A percentile compares a stretch with the other conserved stretches of the same genome.
These are phyloP conservation scores for Plantago ovata DNA, from an alignment of 257 asterid genomes.

Conservation along the genomic window DNA sequence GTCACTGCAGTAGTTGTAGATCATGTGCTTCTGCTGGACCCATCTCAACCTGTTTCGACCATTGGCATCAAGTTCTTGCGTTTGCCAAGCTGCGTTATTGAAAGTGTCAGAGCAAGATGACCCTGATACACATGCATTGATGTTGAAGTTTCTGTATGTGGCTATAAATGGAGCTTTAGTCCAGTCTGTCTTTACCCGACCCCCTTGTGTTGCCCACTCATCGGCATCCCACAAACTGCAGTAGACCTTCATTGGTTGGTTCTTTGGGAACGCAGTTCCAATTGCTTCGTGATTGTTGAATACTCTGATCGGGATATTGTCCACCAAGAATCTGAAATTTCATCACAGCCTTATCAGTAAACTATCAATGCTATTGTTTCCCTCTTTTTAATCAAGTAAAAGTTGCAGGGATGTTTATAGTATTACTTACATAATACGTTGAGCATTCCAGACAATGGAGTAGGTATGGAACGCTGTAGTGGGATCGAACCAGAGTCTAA, in stretches of 20 bases:
- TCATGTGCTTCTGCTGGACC: constrained; percentile 33
- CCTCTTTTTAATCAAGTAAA: too few species aligned
- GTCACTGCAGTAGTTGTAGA: constrained; percentile 38
- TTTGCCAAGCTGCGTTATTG: constrained; percentile 25
- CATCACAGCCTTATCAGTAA: background rate
- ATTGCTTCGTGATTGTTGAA: constrained; percentile 27
- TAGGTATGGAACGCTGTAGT: background rate
- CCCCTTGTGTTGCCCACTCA: too few species aligned
- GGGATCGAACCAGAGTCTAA: background rate
- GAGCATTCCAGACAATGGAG: background rate
- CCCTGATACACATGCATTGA: constrained; percentile 18
- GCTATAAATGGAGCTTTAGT: too few species aligned
- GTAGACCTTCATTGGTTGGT: constrained; percentile 26
- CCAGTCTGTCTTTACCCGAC: too few species aligned
- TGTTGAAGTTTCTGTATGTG: too few species aligned
- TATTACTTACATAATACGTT: background rate
- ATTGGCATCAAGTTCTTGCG: constrained; percentile 32
- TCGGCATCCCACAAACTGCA: constrained; percentile 32
- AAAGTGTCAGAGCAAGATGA: background rate
- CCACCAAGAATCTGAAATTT: constrained; percentile 23
- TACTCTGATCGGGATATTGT: constrained; percentile 28
- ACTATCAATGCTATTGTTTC: background rate
- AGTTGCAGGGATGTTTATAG: background rate
- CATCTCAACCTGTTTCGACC: constrained; percentile 35
- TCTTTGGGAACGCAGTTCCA: constrained; percentile 31